These are phyloP conservation scores for Lachancea lanzarotensis DNA, from an alignment of 805 yeast species.

Conservation along the genomic window DNA sequence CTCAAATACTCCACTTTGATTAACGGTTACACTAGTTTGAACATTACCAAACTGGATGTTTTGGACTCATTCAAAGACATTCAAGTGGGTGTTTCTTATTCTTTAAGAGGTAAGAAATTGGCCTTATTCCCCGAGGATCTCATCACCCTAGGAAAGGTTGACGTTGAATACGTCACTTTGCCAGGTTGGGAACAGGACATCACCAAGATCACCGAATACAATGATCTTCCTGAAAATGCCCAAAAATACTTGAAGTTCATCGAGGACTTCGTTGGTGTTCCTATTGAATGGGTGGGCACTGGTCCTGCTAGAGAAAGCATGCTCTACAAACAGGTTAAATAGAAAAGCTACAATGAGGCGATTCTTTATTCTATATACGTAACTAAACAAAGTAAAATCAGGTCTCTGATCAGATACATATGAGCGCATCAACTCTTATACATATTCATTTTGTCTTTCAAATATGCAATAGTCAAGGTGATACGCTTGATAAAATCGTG, in stretches of 20 bases:
- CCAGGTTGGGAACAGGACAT: slow-evolving; percentile 94
- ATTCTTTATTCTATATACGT: not conserved
- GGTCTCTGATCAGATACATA: not conserved
- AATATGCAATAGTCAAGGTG: slow-evolving; percentile 48
- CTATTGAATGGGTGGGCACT: slow-evolving; percentile 95
- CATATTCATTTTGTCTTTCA: slow-evolving; percentile 17
- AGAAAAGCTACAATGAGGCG: not conserved
- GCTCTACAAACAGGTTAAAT: slow-evolving; percentile 49
- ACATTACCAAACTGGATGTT: slow-evolving; percentile 93
- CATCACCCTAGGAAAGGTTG: slow-evolving; percentile 73
- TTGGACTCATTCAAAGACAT: slow-evolving; percentile 85
- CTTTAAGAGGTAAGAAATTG: slow-evolving; percentile 66
- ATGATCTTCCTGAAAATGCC: slow-evolving; percentile 83
- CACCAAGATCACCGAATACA: slow-evolving; percentile 59
- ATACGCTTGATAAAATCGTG: slow-evolving; percentile 31
- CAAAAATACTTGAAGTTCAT: slow-evolving; percentile 76
- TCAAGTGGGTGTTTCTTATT: slow-evolving; percentile 80
- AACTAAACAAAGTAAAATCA: not conserved
- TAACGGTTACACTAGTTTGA: slow-evolving; percentile 91
- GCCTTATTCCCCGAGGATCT: slow-evolving; percentile 91
- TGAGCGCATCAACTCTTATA: not conserved
- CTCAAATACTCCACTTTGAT: slow-evolving; percentile 83
- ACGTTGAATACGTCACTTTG: slow-evolving; percentile 82
- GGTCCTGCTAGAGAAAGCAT: slow-evolving; percentile 96
- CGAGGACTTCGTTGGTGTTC: slow-evolving; percentile 77